Conservation (phyloP, 192 early-diverging fungal species). For the Entrophospora sp. region DNA sequence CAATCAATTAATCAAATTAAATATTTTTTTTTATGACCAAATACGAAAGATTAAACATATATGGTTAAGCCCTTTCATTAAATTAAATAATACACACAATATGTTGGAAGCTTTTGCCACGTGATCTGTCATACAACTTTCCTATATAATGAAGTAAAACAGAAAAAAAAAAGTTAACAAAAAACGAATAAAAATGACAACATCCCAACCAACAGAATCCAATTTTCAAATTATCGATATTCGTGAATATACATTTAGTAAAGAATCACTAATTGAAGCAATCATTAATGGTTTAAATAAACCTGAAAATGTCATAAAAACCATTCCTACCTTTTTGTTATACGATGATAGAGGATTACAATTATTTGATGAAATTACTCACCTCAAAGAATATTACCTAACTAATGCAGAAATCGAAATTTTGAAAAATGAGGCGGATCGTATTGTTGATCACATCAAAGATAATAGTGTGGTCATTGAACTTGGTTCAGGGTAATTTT, state of each 20-base stretch:
- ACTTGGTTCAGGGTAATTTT: constrained; percentile 73
- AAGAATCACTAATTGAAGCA: constrained; percentile 22
- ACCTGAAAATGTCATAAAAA: constrained; percentile 32
- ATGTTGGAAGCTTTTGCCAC: too few species aligned
- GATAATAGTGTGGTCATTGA: constrained; percentile 73
- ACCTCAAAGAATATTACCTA: constrained; percentile 79
- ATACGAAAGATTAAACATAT: too few species aligned
- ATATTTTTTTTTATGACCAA: too few species aligned
- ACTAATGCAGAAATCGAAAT: constrained; percentile 82
- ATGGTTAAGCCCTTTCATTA: too few species aligned
- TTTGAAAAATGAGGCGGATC: constrained; percentile 47
- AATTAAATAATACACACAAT: too few species aligned
- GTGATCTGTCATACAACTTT: too few species aligned
- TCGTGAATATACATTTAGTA: not conserved
- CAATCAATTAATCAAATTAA: too few species aligned
- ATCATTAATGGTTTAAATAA: constrained; percentile 24
- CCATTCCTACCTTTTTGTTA: constrained; percentile 75
- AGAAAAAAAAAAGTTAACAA: too few species aligned
- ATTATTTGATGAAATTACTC: constrained; percentile 86
- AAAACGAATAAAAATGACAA: not conserved
- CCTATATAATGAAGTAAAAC: too few species aligned
- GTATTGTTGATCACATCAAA: constrained; percentile 53
- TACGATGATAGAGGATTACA: constrained; percentile 80
- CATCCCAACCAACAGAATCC: too few species aligned
- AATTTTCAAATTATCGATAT: not conserved